Conservation (phyloP, 1,139 yeast genomes). For the Arxiozyma bovina region DNA sequence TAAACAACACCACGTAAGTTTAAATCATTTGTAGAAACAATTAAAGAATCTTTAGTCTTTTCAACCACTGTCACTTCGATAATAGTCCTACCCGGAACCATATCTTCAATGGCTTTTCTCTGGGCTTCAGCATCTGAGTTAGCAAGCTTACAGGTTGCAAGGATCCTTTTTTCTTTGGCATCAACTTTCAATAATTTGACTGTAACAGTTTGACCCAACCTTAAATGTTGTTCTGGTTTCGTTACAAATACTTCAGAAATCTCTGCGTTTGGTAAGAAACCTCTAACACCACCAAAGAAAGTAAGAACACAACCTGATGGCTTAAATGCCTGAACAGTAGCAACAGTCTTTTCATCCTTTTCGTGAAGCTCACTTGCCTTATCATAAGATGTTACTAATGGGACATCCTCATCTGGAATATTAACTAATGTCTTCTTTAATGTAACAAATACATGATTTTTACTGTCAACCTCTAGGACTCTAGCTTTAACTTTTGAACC, state of each 20-base stretch:
- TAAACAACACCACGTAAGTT: slow-evolving; percentile 63
- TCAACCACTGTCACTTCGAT: slow-evolving; percentile 59
- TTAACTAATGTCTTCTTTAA: slow-evolving; percentile 76
- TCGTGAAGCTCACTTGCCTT: slow-evolving; percentile 34
- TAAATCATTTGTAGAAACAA: slow-evolving; percentile 51
- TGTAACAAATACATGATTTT: slow-evolving; percentile 50
- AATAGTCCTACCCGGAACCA: slow-evolving; percentile 56
- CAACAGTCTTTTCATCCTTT: slow-evolving; percentile 57
- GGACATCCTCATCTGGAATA: slow-evolving; percentile 51
- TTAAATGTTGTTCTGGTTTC: slow-evolving; percentile 69
- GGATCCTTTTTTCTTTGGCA: slow-evolving; percentile 45
- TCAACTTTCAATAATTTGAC: slow-evolving; percentile 59
- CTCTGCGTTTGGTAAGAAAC: slow-evolving; percentile 77
- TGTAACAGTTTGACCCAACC: slow-evolving; percentile 74
- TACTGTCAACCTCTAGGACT: slow-evolving; percentile 37
- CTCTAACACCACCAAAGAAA: slow-evolving; percentile 71
- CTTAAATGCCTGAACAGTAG: slow-evolving; percentile 64
- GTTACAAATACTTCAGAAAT: slow-evolving; percentile 81
- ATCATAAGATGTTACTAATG: slow-evolving; percentile 36
- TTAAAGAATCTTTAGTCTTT: slow-evolving; percentile 62
- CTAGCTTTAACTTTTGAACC: slow-evolving; percentile 77
- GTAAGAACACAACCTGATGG: slow-evolving; percentile 76
- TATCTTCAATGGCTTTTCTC: slow-evolving; percentile 39
- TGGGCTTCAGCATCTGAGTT: slow-evolving; percentile 44
- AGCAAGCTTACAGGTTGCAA: slow-evolving; percentile 68